Conservation (phyloP, 129 eudicot genomes). For the Flaveria bidentis region DNA sequence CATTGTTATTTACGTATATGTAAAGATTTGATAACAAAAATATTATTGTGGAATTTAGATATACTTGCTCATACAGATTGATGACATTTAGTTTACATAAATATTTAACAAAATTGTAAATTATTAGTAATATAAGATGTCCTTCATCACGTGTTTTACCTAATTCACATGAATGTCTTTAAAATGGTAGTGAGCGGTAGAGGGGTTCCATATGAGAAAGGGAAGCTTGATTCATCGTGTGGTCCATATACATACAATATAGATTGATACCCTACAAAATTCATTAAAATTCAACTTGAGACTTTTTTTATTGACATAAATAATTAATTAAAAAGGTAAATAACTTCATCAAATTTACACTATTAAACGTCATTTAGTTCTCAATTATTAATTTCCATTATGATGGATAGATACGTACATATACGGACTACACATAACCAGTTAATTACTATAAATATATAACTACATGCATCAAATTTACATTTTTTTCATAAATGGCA, state of each 20-base stretch:
- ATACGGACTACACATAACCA: not conserved
- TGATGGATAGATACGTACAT: not conserved
- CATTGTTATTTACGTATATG: not conserved
- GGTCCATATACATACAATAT: slow-evolving; percentile 44
- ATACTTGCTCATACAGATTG: not conserved
- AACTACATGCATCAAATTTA: no score
- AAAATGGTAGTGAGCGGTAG: slow-evolving; percentile 17
- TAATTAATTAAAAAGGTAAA: slow-evolving; percentile 4
- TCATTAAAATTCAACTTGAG: slow-evolving; percentile 14
- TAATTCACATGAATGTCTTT: slow-evolving; percentile 47
- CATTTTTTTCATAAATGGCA: no score
- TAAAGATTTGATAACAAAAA: not conserved
- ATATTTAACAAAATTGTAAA: not conserved
- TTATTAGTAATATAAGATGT: not conserved
- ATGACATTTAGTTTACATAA: not conserved
- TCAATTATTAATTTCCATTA: not conserved
- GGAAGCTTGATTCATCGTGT: slow-evolving; percentile 35
- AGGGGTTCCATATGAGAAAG: slow-evolving; percentile 42
- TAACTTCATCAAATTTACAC: not conserved
- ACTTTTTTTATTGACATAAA: not conserved
- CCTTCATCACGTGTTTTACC: slow-evolving; percentile 44
- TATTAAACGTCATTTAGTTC: not conserved
- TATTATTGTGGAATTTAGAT: not conserved
- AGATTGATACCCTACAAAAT: slow-evolving; percentile 26
- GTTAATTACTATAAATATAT: not conserved